Base-by-base conservation (phyloP, 352 stramenopile genomes). In the Globisporangium heterothallicum region DNA sequence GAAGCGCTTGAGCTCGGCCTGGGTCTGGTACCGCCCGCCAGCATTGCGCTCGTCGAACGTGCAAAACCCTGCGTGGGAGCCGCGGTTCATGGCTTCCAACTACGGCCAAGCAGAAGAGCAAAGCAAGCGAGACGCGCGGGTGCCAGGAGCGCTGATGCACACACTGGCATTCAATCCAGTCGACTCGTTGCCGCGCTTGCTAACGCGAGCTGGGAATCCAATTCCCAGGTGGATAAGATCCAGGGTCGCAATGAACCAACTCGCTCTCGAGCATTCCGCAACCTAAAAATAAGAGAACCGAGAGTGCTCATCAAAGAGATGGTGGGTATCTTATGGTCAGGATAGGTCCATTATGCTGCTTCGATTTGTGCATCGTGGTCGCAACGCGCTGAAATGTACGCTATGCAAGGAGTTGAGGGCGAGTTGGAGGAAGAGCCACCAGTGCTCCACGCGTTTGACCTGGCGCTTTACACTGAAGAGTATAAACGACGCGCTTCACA, bases 11-110 rank as follows among this genome's bases (percentile, higher is more conserved):
- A 92, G 78, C 54, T 92, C 78, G 9, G 76, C 78, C 30, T 82
- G 70, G 14, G 79, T 87, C 65, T 92, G 78, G 44, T 70, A 86
- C n/a, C 77, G 68, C 9, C 81, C 78, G 3, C 81, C 78, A 19
- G 72, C 71, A 45, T 90, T 92, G 22, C 81, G 77, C 60, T 92
- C 81, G 44, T 92, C 81, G 32, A 92, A 92, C 18, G 64, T 50
- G 58, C 74, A 88, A 49, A 88, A 91, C 6, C 79, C 79, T 13
- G 68, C 72, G 34, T 87, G 78, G 10, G 74, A 78, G 34, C 59
- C 59, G 27, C 74, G 77, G 46, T 87, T 84, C 68, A 88, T 83
- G 16, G 38, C 60, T n/a, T n/a, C n/a, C n/a, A n/a, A n/a, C n/a
- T n/a, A n/a, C n/a, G n/a, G n/a, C n/a, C n/a, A n/a, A n/a, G n/a